Percentiles rank a stretch among this genome's conserved stretches.
phyloP scores from a whole-genome alignment of 2,329 filamentous ascomycete species.

The Fusarium tanahbumbuense region DNA sequence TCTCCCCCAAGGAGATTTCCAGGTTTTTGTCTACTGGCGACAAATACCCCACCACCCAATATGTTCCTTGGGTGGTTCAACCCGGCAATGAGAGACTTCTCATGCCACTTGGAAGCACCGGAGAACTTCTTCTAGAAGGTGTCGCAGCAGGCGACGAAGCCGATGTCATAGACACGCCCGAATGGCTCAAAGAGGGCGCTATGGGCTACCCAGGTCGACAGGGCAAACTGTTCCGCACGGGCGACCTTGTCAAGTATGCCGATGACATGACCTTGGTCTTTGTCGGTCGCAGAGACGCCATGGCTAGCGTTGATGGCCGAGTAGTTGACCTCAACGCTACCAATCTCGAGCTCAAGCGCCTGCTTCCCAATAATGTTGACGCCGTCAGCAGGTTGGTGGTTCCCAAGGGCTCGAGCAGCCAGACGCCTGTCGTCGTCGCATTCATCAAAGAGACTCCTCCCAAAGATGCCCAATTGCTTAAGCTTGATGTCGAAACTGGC shows the following conservation, averaged over 20 bases:
- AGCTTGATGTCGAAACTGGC: slow-evolving; percentile 13
- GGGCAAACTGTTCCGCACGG: slow-evolving; percentile 41
- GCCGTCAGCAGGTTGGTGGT: slow-evolving; percentile 37
- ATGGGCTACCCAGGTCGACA: slow-evolving; percentile 34
- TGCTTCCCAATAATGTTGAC: slow-evolving; percentile 29
- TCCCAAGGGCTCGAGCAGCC: slow-evolving; percentile 30
- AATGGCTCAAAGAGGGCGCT: slow-evolving; percentile 39
- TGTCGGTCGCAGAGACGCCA: slow-evolving; percentile 38
- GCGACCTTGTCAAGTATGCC: slow-evolving; percentile 43
- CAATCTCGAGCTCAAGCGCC: slow-evolving; percentile 36
- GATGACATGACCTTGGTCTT: slow-evolving; percentile 43
- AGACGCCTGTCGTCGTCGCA: slow-evolving; percentile 39
- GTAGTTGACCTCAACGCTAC: slow-evolving; percentile 43
- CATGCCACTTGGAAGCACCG: slow-evolving; percentile 48
- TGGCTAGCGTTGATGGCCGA: slow-evolving; percentile 41
- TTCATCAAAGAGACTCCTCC: slow-evolving; percentile 24
- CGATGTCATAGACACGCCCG: slow-evolving; percentile 28
- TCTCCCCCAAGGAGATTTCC: slow-evolving; percentile 26
- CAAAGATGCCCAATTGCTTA: slow-evolving; percentile 7
- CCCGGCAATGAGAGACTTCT: slow-evolving; percentile 42
- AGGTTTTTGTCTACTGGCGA: slow-evolving; percentile 36
- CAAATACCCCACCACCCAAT: slow-evolving; percentile 34
- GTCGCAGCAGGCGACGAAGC: not conserved
- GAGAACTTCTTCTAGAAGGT: slow-evolving; percentile 55
- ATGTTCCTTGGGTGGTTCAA: slow-evolving; percentile 48